A percentile compares a stretch with the other conserved stretches of the same genome.
These are phyloP conservation scores for Trichoderma sp. DNA, from an alignment of 2,329 filamentous ascomycete species.

Conservation along the genomic window DNA sequence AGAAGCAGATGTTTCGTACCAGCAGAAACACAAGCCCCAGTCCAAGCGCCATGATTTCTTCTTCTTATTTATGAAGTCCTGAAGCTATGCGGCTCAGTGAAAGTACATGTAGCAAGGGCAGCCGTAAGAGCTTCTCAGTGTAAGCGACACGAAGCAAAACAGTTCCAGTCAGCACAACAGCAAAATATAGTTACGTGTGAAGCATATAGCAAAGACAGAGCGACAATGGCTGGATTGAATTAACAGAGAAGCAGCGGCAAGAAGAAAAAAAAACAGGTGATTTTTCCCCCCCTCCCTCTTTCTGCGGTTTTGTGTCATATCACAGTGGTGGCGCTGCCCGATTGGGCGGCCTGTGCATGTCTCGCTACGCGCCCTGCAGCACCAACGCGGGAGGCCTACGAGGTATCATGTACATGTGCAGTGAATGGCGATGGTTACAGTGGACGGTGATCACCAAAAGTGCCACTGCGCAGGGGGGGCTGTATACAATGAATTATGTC, in stretches of 20 bases:
- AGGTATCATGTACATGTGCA: neutral
- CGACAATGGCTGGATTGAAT: neutral
- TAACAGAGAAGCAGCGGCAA: too few relatives aligned
- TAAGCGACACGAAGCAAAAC: neutral
- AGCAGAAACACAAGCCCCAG: conserved; percentile 40
- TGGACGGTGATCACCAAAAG: neutral
- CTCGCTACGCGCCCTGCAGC: neutral
- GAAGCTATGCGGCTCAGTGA: neutral
- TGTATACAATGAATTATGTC: neutral
- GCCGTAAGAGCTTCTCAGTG: neutral
- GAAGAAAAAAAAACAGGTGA: neutral
- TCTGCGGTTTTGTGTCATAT: neutral
- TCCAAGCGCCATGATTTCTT: conserved; percentile 31
- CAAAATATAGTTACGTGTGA: neutral
- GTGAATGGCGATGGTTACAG: neutral
- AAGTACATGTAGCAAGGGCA: neutral
- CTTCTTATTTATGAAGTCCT: neutral
- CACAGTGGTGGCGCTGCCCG: conserved; percentile 19
- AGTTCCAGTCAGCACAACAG: neutral
- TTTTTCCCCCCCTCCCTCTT: conserved; percentile 8
- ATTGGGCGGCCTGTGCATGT: conserved; percentile 14
- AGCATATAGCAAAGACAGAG: neutral
- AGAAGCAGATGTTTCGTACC: conserved; percentile 35
- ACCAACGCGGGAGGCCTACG: conserved; percentile 6
- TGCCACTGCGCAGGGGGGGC: neutral